A percentile compares a stretch with the other conserved stretches of the same genome.
These are phyloP conservation scores for Punica granatum DNA, from an alignment of 345 rosid genomes.

Conservation along the genomic window DNA sequence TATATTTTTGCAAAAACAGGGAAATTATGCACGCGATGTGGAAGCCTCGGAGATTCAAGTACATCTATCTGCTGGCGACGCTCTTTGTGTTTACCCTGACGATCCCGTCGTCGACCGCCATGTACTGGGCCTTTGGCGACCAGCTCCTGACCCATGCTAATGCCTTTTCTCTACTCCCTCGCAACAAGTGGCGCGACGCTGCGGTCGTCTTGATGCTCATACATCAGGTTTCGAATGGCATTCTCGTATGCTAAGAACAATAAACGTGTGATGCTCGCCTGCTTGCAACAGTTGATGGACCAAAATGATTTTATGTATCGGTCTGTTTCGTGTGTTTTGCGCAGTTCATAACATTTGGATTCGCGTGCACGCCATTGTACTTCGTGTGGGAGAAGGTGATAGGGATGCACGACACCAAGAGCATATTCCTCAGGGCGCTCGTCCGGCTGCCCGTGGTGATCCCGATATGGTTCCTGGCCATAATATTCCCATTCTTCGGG, in stretches of 20 bases:
- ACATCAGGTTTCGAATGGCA: conserved; percentile 45
- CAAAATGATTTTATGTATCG: too few species aligned
- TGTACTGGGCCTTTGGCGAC: conserved; percentile 87
- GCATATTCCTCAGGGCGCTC: conserved; percentile 59
- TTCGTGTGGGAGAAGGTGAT: conserved; percentile 90
- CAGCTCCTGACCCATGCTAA: conserved; percentile 65
- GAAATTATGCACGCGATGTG: conserved; percentile 93
- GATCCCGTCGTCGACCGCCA: conserved; percentile 61
- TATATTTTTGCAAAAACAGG: conserved; percentile 17
- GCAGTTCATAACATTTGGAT: conserved; percentile 88
- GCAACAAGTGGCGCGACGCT: conserved; percentile 55
- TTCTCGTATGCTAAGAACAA: too few species aligned
- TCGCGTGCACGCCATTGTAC: conserved; percentile 72
- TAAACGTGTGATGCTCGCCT: too few species aligned
- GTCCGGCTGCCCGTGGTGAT: conserved; percentile 67
- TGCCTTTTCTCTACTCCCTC: conserved; percentile 71
- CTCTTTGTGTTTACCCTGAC: conserved; percentile 77
- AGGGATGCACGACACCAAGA: conserved; percentile 74
- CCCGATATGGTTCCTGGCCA: conserved; percentile 84
- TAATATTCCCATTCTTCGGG: conserved; percentile 81
- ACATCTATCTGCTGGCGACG: conserved; percentile 65
- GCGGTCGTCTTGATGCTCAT: conserved; percentile 76
- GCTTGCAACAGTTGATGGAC: too few species aligned
- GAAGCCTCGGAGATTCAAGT: conserved; percentile 83
- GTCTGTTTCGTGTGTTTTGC: too few species aligned